Conservation (phyloP, 1,284 basidiomycete genomes). For the Heliocybe sulcata region DNA sequence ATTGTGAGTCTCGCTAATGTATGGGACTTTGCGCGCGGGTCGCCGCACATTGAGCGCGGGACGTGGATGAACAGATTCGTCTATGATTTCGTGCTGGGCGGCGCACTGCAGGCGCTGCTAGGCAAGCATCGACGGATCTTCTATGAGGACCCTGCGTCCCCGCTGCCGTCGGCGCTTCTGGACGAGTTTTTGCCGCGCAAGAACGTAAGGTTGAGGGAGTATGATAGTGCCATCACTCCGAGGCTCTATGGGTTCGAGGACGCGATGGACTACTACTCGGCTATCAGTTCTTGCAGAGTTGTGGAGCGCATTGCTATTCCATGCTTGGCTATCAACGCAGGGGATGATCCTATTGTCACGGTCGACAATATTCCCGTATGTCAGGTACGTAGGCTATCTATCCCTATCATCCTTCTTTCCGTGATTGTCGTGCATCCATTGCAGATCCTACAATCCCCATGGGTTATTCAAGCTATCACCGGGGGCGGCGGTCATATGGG, state of each 20-base stretch:
- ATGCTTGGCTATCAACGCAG: conserved; percentile 17
- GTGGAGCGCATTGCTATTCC: conserved; percentile 13
- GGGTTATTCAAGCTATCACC: conserved; percentile 17
- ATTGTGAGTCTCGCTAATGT: conserved; percentile 18
- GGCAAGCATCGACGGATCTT: conserved; percentile 13
- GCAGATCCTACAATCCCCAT: conserved; percentile 11
- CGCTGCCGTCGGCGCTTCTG: conserved; percentile 8
- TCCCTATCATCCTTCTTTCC: background rate
- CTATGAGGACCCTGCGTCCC: conserved; percentile 7
- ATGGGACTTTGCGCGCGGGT: conserved; percentile 18
- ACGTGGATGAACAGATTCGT: conserved; percentile 13
- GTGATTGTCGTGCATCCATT: background rate
- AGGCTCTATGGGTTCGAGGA: conserved; percentile 16
- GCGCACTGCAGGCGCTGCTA: conserved; percentile 15
- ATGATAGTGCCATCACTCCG: conserved; percentile 14
- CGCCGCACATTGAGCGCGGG: conserved; percentile 11
- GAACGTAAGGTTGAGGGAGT: conserved; percentile 13
- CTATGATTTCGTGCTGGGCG: conserved; percentile 18
- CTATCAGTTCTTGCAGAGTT: conserved; percentile 14
- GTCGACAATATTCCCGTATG: conserved; percentile 9
- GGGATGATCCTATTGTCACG: conserved; percentile 19
- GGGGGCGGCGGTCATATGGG: conserved; percentile 19
- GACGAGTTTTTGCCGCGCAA: conserved; percentile 11
- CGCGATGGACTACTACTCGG: conserved; percentile 17
- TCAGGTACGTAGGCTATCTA: conserved; percentile 4